Base-by-base conservation (phyloP, 2,329 filamentous ascomycete species). In the Alternaria gansuensis region DNA sequence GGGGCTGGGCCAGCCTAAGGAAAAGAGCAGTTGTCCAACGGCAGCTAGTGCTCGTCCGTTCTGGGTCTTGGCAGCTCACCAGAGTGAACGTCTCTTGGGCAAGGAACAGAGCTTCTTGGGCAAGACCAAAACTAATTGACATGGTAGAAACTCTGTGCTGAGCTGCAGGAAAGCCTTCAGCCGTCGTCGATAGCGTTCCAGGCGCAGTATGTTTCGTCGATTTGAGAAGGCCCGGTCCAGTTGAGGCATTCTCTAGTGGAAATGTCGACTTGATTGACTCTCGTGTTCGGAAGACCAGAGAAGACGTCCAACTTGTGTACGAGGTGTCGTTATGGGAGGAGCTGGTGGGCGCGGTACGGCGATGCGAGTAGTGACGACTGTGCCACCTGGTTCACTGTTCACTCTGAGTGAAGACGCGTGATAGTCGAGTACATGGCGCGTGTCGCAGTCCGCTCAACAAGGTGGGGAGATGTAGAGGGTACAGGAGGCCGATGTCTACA, bases 11-110 rank as follows among this genome's bases (percentile, higher is more conserved):
- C 45, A 34, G 24, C 26, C 34, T 34, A 31, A 17, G 28, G n/a
- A 28, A 29, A 48, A 39, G 24, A 48, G 40, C 29, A 51, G 45
- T 21, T 40, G 41, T 56, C 40, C 21, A 36, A 36, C 33, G 33
- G 40, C 40, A 23, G 52, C 57, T 48, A 31, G 34, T 44, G 48
- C 40, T 50, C 26, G 34, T 34, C 33, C 24, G 36, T 36, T 17
- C 23, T 33, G 36, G 46, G 34, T 44, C 40, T 29, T 51, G 28
- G 40, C 46, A 40, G 40, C 52, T 48, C 52, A 46, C 34, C 28
- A 34, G 21, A 59, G 46, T 46, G 51, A 59, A 50, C 23, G 24
- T 13, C 33, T 48, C 44, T 36, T 34, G 44, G 13, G 29, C 31
- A 24, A 56, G 23, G 11, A 17, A 34, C 23, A 40, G 40, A 51